Percentiles rank a stretch among this genome's conserved stretches.
These are phyloP conservation scores for Irpex sp. DNA, from an alignment of 1,284 basidiomycete genomes.

Conservation along the genomic window DNA sequence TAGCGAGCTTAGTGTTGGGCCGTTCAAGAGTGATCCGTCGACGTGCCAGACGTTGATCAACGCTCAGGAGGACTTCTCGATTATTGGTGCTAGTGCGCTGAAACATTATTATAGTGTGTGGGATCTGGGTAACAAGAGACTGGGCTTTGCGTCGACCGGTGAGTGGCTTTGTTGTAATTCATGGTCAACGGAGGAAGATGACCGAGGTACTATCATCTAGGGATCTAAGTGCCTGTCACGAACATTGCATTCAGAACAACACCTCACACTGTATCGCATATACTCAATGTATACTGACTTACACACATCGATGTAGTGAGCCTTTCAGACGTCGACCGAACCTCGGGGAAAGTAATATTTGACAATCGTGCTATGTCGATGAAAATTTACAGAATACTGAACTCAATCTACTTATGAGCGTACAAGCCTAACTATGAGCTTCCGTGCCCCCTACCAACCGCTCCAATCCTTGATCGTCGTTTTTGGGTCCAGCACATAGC, in stretches of 20 bases:
- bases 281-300: too few relatives aligned
- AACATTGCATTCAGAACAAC: too few relatives aligned
- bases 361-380: too few relatives aligned
- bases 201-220: too few relatives aligned
- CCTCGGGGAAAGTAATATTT: too few relatives aligned
- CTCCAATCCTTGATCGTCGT: not conserved
- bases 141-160: slow-evolving; percentile 47
- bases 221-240: too few relatives aligned
- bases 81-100: slow-evolving; percentile 49
- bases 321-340: too few relatives aligned
- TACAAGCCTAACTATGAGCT: not conserved
- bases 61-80: slow-evolving; percentile 44
- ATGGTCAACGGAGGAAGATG: not conserved
- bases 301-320: too few relatives aligned
- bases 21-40: slow-evolving; percentile 44
- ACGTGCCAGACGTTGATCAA: slow-evolving; percentile 56
- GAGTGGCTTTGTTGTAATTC: slow-evolving; percentile 1
- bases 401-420: not conserved
- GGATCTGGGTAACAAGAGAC: slow-evolving; percentile 43
- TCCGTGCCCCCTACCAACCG: not conserved
- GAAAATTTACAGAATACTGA: not conserved
- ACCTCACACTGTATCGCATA: too few relatives aligned
- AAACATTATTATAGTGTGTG: slow-evolving; percentile 58
- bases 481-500: not conserved
- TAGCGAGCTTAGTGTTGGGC: slow-evolving; percentile 52